Percentiles rank a stretch among this genome's conserved stretches.
Evolutionary conservation across 768 basidiomycete genomes (phyloP).

Genomic region (Hygrocybe punicea): DNA sequence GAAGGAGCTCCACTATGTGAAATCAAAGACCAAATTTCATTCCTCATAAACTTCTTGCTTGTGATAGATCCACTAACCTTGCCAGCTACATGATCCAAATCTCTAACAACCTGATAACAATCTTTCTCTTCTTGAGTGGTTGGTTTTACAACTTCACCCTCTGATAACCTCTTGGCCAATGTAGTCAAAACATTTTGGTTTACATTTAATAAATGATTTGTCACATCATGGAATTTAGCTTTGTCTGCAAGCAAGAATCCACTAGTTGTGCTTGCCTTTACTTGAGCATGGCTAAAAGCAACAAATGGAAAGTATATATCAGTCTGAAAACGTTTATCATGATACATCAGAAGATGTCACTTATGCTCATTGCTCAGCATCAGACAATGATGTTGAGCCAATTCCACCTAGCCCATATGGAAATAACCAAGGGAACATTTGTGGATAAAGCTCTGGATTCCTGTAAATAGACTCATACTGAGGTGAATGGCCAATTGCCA

Average conservation of each 20-base stretch:
- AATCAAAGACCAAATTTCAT: slow-evolving; percentile 25
- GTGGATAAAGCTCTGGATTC: slow-evolving; percentile 30
- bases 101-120: slow-evolving; percentile 33
- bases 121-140: slow-evolving; percentile 30
- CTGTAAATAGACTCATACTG: slow-evolving; percentile 17
- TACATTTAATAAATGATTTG: slow-evolving; percentile 17
- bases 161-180: slow-evolving; percentile 19
- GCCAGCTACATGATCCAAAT: slow-evolving; percentile 35
- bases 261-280: slow-evolving; percentile 25
- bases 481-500: slow-evolving; percentile 20
- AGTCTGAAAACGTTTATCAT: slow-evolving; percentile 39
- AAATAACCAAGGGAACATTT: slow-evolving; percentile 36
- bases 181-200: slow-evolving; percentile 19
- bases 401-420: slow-evolving; percentile 28
- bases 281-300: slow-evolving; percentile 41
- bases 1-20: slow-evolving; percentile 19
- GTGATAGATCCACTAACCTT: slow-evolving; percentile 28
- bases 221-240: slow-evolving; percentile 24
- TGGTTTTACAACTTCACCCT: slow-evolving; percentile 25
- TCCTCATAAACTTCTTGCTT: slow-evolving; percentile 21
- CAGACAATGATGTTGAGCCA: slow-evolving; percentile 15
- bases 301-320: slow-evolving; percentile 38
- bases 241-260: slow-evolving; percentile 29
- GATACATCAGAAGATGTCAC: slow-evolving; percentile 31
- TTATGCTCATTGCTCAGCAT: slow-evolving; percentile 22